Evolutionary conservation across 495 filamentous ascomycete species (phyloP).

Genomic region (Penicillium odoratum): DNA sequence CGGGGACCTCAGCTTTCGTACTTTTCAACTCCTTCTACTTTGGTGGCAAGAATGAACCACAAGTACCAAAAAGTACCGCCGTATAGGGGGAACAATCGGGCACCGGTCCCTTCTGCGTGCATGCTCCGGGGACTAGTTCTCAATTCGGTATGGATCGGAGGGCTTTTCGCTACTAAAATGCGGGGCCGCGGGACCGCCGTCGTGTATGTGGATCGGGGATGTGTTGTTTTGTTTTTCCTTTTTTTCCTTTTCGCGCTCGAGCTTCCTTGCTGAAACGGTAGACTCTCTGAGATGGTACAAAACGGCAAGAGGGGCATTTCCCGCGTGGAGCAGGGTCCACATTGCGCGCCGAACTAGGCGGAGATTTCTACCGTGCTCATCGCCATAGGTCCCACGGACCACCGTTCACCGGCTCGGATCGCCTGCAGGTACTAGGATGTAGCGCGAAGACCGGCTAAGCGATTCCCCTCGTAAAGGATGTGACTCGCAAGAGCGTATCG

Average conservation of each 20-base stretch:
- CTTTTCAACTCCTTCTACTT: slow-evolving; percentile 6
- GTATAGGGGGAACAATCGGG: slow-evolving; percentile 12
- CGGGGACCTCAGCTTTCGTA: slow-evolving; percentile 3
- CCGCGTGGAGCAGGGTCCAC: slow-evolving; percentile 23
- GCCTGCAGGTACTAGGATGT: slow-evolving; percentile 38
- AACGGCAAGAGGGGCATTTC: slow-evolving; percentile 11
- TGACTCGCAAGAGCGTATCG: slow-evolving; percentile 10
- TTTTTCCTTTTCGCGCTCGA: slow-evolving; percentile 4
- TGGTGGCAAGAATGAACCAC: slow-evolving; percentile 16
- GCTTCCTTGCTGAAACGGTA: neutral
- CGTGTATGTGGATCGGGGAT: neutral
- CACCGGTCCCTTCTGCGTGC: slow-evolving; percentile 21
- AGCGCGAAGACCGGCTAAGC: slow-evolving; percentile 19
- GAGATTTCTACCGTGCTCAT: slow-evolving; percentile 25
- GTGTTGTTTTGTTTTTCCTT: neutral
- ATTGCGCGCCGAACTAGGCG: slow-evolving; percentile 10
- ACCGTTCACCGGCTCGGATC: slow-evolving; percentile 38
- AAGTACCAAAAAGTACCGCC: slow-evolving; percentile 7
- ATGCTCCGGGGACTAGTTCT: slow-evolving; percentile 18
- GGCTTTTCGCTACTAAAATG: slow-evolving; percentile 17
- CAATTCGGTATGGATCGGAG: slow-evolving; percentile 22
- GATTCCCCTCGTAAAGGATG: neutral
- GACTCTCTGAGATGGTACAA: slow-evolving; percentile 3
- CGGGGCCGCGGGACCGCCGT: slow-evolving; percentile 22
- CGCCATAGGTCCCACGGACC: slow-evolving; percentile 27